A percentile compares a stretch with the other conserved stretches of the same genome.
Evolutionary conservation across 140 eudicot genomes (phyloP).

Genomic region (Cichorium intybus): DNA sequence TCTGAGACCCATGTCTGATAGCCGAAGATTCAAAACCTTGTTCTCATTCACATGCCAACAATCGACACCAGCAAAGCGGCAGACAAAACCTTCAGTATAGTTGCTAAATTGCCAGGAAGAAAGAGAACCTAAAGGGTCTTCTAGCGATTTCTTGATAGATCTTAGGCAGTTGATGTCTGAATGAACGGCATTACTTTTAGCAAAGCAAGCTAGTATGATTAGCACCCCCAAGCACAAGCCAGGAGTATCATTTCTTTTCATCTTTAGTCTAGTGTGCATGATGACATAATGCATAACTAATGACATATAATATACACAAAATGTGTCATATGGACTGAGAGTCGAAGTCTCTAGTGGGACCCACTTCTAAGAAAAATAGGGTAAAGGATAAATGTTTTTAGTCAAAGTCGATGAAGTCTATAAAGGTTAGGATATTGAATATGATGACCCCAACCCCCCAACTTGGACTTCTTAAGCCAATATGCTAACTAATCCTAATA

Average conservation of each 20-base stretch:
- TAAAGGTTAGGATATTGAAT: background rate
- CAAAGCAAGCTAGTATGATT: slow-evolving; percentile 16
- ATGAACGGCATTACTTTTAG: slow-evolving; percentile 26
- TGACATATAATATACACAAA: background rate
- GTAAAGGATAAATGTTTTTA: background rate
- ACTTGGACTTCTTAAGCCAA: background rate
- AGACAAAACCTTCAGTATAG: slow-evolving; percentile 25
- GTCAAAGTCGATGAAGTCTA: background rate
- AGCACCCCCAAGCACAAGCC: background rate
- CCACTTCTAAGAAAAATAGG: background rate
- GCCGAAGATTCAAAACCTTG: slow-evolving; percentile 27
- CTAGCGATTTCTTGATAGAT: slow-evolving; percentile 34
- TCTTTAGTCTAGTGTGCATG: slow-evolving; percentile 1
- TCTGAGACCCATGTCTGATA: slow-evolving; percentile 27
- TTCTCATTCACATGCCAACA: slow-evolving; percentile 39
- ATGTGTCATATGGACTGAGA: background rate
- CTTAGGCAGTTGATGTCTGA: slow-evolving; percentile 48
- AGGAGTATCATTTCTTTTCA: background rate
- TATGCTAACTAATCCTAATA: background rate
- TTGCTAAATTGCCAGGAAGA: slow-evolving; percentile 40
- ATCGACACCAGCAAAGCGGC: slow-evolving; percentile 28
- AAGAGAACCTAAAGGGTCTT: slow-evolving; percentile 30
- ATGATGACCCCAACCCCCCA: background rate
- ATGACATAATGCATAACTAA: background rate
- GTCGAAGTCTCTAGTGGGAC: slow-evolving; percentile 2